These are phyloP conservation scores for Clohesyomyces aquaticus DNA, from an alignment of 495 filamentous ascomycete genomes.

Conservation along the genomic window DNA sequence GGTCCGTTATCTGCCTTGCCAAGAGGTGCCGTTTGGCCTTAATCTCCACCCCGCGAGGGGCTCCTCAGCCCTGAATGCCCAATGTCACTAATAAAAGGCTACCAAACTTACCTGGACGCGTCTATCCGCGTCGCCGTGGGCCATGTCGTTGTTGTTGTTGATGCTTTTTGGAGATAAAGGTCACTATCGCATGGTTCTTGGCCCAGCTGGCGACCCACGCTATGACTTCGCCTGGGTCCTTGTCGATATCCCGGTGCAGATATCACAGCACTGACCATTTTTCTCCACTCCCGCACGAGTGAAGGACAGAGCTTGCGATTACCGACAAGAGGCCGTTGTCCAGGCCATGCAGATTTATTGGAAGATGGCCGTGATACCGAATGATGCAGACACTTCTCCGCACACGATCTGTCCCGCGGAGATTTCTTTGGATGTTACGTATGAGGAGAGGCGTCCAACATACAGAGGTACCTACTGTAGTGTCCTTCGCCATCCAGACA, in stretches of 20 bases:
- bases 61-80: too few relatives aligned
- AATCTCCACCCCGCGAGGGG: too few relatives aligned
- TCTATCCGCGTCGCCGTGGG: not conserved
- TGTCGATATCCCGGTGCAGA: not conserved
- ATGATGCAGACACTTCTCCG: not conserved
- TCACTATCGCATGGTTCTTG: constrained; percentile 15
- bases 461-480: too few relatives aligned
- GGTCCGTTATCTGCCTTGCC: too few relatives aligned
- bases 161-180: constrained; percentile 23
- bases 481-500: too few relatives aligned
- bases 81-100: too few relatives aligned
- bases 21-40: too few relatives aligned
- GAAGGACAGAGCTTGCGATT: not conserved
- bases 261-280: constrained; percentile 20
- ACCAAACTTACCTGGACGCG: too few relatives aligned
- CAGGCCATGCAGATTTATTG: not conserved
- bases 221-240: not conserved
- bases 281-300: constrained; percentile 19
- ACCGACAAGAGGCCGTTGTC: not conserved
- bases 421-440: too few relatives aligned
- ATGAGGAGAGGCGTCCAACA: too few relatives aligned
- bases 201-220: constrained; percentile 3
- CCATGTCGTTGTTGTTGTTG: constrained; percentile 7
- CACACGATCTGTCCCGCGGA: not conserved
- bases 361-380: not conserved